Evolutionary conservation across 139 green algal genomes (phyloP).

Genomic region (Coccomyxa sp.): DNA sequence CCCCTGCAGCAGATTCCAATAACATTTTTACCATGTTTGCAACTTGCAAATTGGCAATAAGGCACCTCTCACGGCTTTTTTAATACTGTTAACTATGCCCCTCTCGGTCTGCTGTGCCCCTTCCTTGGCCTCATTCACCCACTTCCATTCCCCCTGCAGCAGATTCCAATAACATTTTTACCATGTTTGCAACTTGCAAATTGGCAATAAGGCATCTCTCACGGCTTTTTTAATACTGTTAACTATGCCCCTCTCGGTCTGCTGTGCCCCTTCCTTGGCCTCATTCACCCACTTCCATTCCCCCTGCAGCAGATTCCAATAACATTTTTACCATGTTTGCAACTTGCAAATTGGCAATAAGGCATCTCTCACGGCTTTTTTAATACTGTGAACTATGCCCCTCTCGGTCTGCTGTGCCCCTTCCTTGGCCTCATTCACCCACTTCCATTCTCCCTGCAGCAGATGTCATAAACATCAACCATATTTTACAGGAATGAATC

Average conservation of each 20-base stretch:
- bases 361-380: background rate
- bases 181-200: background rate
- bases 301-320: background rate
- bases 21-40: background rate
- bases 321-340: background rate
- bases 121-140: background rate
- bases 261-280: background rate
- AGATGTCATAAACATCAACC: too few species aligned
- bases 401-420: background rate
- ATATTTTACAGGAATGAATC: too few species aligned
- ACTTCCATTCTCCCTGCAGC: too few species aligned
- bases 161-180: background rate
- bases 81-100: background rate
- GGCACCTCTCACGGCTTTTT: background rate
- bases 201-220: background rate
- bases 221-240: background rate
- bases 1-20: background rate
- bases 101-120: background rate
- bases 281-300: conserved; percentile 2
- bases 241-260: background rate
- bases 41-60: background rate
- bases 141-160: background rate
- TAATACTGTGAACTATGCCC: background rate
- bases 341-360: background rate
- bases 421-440: background rate